Evolutionary conservation across 164 flowering plant species (phyloP).

Genomic region (Kalanchoe fedtschenkoi): DNA sequence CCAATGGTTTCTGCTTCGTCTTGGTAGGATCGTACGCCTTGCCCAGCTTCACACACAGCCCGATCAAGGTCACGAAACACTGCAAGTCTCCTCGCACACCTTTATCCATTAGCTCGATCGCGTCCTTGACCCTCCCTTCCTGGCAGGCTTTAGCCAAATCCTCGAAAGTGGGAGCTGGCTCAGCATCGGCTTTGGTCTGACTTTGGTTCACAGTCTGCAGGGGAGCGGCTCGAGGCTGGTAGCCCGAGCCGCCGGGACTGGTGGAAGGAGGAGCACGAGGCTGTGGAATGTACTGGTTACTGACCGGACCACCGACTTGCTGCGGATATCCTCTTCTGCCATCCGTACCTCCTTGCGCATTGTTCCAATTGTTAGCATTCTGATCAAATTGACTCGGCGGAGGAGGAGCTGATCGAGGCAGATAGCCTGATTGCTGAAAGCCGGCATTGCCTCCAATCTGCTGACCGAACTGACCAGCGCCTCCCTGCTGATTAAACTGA

Average conservation of each 20-base stretch:
- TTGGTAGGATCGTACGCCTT: neutral
- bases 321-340: neutral
- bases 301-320: neutral
- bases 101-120: slow-evolving; percentile 42
- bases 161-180: slow-evolving; percentile 17
- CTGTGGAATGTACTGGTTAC: neutral
- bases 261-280: neutral
- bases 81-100: slow-evolving; percentile 45
- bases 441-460: neutral
- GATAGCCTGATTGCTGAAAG: slow-evolving; percentile 7
- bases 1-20: slow-evolving; percentile 30
- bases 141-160: slow-evolving; percentile 36
- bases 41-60: slow-evolving; percentile 22
- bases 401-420: neutral
- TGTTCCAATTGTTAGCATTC: neutral
- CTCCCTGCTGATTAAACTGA: slow-evolving; percentile 14
- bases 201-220: slow-evolving; percentile 10
- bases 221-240: slow-evolving; percentile 3
- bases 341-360: neutral
- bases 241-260: neutral
- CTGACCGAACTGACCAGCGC: neutral
- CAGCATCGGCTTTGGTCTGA: slow-evolving; percentile 8
- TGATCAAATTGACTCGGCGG: neutral
- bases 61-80: slow-evolving; percentile 34
- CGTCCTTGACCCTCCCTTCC: slow-evolving; percentile 60